These are phyloP conservation scores for Coccinonectria pachysandricola DNA, from an alignment of 2,329 filamentous ascomycete species.

Conservation along the genomic window DNA sequence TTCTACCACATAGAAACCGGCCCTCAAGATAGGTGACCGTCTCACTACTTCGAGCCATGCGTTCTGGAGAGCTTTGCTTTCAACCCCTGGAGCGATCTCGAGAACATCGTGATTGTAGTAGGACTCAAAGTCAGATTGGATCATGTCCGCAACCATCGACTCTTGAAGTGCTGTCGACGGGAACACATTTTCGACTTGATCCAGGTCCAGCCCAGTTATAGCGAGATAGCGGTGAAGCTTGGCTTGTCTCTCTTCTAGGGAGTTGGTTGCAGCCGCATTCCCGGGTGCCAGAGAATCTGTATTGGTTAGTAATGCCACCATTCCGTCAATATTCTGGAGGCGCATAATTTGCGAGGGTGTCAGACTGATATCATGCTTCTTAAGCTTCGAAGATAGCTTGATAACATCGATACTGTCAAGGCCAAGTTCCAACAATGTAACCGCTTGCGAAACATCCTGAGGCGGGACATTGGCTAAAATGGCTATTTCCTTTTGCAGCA, in stretches of 20 bases:
- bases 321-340: constrained; percentile 54
- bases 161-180: constrained; percentile 80
- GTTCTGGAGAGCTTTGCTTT: constrained; percentile 43
- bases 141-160: constrained; percentile 74
- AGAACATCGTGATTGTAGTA: constrained; percentile 85
- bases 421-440: constrained; percentile 70
- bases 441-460: constrained; percentile 42
- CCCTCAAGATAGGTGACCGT: constrained; percentile 62
- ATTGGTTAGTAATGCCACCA: constrained; percentile 25
- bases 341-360: constrained; percentile 71
- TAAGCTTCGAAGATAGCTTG: constrained; percentile 66
- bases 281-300: neutral
- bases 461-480: constrained; percentile 44
- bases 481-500: constrained; percentile 53
- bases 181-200: constrained; percentile 46
- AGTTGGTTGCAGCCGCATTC: neutral
- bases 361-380: constrained; percentile 46
- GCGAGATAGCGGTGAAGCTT: constrained; percentile 30
- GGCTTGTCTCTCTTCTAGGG: constrained; percentile 13
- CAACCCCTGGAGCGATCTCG: constrained; percentile 42
- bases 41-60: constrained; percentile 55
- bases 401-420: constrained; percentile 90
- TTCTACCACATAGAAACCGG: constrained; percentile 58
- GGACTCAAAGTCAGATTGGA: constrained; percentile 58
- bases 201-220: constrained; percentile 23